Percentiles rank a stretch among this genome's conserved stretches.
Evolutionary conservation across 352 stramenopile genomes (phyloP).

Genomic region (Thraustotheca clavata): DNA sequence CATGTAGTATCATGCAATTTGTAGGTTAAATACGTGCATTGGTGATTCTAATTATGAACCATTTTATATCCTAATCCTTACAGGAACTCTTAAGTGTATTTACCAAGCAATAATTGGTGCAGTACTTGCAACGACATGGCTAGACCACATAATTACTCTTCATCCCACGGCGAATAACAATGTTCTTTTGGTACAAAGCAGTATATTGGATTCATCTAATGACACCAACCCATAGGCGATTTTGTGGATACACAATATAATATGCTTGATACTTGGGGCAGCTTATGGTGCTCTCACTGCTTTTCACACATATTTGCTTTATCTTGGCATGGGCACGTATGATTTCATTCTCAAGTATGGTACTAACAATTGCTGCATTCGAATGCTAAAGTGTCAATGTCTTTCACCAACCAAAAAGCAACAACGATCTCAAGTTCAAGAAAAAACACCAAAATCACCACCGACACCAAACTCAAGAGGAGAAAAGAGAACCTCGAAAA

Average conservation of each 20-base stretch:
- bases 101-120: constrained; percentile 61
- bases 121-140: constrained; percentile 68
- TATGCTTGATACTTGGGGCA: constrained; percentile 44
- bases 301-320: constrained; percentile 74
- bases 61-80: constrained; percentile 66
- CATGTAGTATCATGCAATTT: neutral
- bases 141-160: constrained; percentile 35
- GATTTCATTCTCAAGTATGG: constrained; percentile 79
- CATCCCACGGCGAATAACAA: constrained; percentile 36
- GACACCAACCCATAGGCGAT: too few species aligned
- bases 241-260: constrained; percentile 68
- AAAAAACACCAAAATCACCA: constrained; percentile 10
- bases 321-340: constrained; percentile 63
- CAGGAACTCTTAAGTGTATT: constrained; percentile 13
- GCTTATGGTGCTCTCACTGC: constrained; percentile 61
- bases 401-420: neutral
- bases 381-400: constrained; percentile 37
- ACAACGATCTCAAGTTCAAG: neutral
- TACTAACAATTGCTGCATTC: constrained; percentile 55
- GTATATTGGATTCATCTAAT: constrained; percentile 26
- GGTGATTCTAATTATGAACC: constrained; percentile 75
- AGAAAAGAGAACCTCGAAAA: neutral
- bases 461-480: neutral
- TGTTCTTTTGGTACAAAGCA: constrained; percentile 1
- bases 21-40: constrained; percentile 75